These are phyloP conservation scores for Phylloporus sp. DNA, from an alignment of 768 basidiomycete genomes.

Conservation along the genomic window DNA sequence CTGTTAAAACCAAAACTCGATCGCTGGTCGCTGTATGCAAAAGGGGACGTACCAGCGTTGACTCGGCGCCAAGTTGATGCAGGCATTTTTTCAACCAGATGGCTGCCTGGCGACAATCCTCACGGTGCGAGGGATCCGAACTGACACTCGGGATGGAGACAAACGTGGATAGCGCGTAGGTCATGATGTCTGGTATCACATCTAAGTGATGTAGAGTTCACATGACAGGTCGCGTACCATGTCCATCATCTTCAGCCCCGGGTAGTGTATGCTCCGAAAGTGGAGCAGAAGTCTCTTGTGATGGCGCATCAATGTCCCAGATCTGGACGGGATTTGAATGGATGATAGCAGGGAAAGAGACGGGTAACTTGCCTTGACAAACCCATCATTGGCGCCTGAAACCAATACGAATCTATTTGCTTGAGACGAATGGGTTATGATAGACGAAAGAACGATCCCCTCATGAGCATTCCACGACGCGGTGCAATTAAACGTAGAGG, in stretches of 20 bases:
- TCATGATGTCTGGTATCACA: slow-evolving; percentile 53
- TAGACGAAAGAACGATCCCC: slow-evolving; percentile 78
- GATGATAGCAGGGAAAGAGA: background rate
- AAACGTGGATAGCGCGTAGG: slow-evolving; percentile 78
- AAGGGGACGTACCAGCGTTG: slow-evolving; percentile 53
- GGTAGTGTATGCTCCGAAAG: background rate
- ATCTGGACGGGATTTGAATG: slow-evolving; percentile 33
- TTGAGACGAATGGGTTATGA: slow-evolving; percentile 41
- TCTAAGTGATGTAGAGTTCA: slow-evolving; percentile 1
- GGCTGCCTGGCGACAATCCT: slow-evolving; percentile 91
- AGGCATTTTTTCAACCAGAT: slow-evolving; percentile 90
- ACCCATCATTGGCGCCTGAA: slow-evolving; percentile 82
- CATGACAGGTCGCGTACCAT: slow-evolving; percentile 12
- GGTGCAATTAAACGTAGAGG: slow-evolving; percentile 77
- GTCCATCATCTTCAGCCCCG: slow-evolving; percentile 15
- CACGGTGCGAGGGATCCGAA: slow-evolving; percentile 55
- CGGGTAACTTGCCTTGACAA: slow-evolving; percentile 61
- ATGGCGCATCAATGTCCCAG: slow-evolving; percentile 46
- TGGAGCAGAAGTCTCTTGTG: background rate
- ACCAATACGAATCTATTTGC: slow-evolving; percentile 38
- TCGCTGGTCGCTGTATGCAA: background rate
- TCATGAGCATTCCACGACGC: slow-evolving; percentile 79
- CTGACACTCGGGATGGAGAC: slow-evolving; percentile 86
- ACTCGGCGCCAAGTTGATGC: slow-evolving; percentile 79
- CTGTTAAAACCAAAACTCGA: slow-evolving; percentile 34